A percentile compares a stretch with the other conserved stretches of the same genome.
phyloP scores from a whole-genome alignment of 306 rosid species.

The Trifolium dubium region DNA sequence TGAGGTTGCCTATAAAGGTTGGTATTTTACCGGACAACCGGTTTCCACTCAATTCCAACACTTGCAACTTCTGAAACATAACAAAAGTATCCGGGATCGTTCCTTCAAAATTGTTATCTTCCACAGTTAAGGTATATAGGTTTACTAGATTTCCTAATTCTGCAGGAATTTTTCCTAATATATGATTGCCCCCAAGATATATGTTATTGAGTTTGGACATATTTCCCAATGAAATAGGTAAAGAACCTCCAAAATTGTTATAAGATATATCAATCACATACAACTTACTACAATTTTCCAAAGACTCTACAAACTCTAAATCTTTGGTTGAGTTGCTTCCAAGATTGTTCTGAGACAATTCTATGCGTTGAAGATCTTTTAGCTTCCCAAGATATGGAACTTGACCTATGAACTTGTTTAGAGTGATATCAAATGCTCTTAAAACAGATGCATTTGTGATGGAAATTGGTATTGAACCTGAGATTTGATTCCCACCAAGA shows the following conservation, averaged over 20 bases:
- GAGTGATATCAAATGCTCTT: accelerated
- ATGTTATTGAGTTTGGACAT: slow-evolving; percentile 30
- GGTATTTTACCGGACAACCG: slow-evolving; percentile 39
- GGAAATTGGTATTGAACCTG: slow-evolving; percentile 45
- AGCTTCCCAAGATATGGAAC: slow-evolving; percentile 43
- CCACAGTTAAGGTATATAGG: background rate
- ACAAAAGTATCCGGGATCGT: slow-evolving; percentile 40
- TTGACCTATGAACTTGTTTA: slow-evolving; percentile 38
- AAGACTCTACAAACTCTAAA: slow-evolving; percentile 40
- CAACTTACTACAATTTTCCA: slow-evolving; percentile 44
- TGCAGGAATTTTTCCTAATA: slow-evolving; percentile 40
- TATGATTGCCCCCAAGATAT: slow-evolving; percentile 3
- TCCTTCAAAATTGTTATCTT: background rate
- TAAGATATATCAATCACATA: background rate
- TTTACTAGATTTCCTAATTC: slow-evolving; percentile 35
- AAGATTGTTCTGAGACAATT: background rate
- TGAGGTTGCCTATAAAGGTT: slow-evolving; percentile 43
- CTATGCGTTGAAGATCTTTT: background rate
- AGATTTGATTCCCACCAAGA: slow-evolving; percentile 37
- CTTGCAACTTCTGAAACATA: slow-evolving; percentile 30
- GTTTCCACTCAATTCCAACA: background rate
- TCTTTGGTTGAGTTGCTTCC: slow-evolving; percentile 43
- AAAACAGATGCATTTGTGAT: slow-evolving; percentile 46
- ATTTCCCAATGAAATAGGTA: slow-evolving; percentile 43
- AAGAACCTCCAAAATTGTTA: slow-evolving; percentile 51